Conservation (phyloP, 495 filamentous ascomycete genomes). For the Astrothelium subdiscretum region DNA sequence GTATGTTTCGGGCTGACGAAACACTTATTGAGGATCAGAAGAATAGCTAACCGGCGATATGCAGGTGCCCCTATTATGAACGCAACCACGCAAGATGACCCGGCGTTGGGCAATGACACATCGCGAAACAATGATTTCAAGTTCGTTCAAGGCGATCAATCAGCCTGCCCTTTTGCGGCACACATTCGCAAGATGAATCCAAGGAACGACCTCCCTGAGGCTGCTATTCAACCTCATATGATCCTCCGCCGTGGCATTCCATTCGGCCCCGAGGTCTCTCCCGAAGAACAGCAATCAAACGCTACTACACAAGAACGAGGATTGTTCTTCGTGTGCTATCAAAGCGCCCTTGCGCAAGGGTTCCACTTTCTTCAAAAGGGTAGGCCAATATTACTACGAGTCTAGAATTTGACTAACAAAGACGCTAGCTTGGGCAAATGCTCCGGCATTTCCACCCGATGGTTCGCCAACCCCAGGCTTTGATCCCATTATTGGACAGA, state of each 20-base stretch:
- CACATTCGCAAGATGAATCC: conserved; percentile 36
- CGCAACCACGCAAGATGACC: conserved; percentile 19
- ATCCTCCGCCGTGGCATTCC: conserved; percentile 34
- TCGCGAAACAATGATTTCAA: conserved; percentile 24
- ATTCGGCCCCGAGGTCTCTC: conserved; percentile 30
- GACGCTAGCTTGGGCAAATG: conserved; percentile 18
- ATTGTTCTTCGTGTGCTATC: conserved; percentile 33
- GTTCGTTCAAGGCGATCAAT: conserved; percentile 16
- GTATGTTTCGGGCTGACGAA: conserved; percentile 11
- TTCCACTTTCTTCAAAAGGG: conserved; percentile 31
- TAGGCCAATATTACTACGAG: not conserved
- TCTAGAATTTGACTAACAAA: not conserved
- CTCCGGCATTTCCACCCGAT: conserved; percentile 9
- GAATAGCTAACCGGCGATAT: not conserved
- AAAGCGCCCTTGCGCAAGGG: conserved; percentile 28
- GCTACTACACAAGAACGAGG: conserved; percentile 25
- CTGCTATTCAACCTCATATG: conserved; percentile 12
- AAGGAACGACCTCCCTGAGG: conserved; percentile 22
- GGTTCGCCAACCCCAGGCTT: conserved; percentile 17
- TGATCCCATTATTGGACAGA: conserved; percentile 30
- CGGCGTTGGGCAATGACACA: conserved; percentile 17
- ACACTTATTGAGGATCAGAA: not conserved
- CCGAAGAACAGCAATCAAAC: conserved; percentile 9
- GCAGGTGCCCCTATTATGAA: conserved; percentile 29
- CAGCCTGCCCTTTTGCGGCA: conserved; percentile 31